Base-by-base conservation (phyloP, 129 eudicot genomes). In the Ambrosia artemisiifolia region DNA sequence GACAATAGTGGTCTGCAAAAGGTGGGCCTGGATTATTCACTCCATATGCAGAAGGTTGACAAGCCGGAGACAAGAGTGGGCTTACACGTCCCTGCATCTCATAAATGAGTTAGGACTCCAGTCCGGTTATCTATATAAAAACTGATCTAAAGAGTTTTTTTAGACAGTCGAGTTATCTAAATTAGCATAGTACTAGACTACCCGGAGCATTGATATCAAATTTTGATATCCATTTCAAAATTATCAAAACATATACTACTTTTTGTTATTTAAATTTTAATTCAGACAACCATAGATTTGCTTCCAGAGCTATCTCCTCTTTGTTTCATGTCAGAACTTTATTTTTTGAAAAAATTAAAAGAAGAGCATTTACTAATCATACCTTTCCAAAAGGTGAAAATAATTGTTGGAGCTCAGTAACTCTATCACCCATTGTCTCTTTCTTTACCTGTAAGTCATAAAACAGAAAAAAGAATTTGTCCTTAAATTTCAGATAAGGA, bases 61-160 rank as follows among this genome's bases (percentile, higher is more conserved):
- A 87, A 85, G 95, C 88, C 63, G 98, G 95, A 63, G 98, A 87
- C 73, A 85, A 70, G 62, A 71, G 88, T 53, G 96, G 95, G 79
- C 91, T 93, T 74, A 84, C 88, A 78, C 90, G 85, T 84, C 86
- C 95, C 98, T 93, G 80, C 79, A 80, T 75, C 81, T 84, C 48
- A 68, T 47, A 71, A 78, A 80, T 24, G 28, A 24, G 28, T 24
- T 24, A 24, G 28, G 28, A 24, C 28, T 24, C 28, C 28, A 24
- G 28, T 24, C 28, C 28, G 1, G 28, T 24, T 24, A 24, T 24
- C 28, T 24, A 24, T 24, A 24, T 24, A 7, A 61, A 14, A 61
- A 32, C 20, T 32, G 44, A 61, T 32, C 66, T 32, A 5, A 13
- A 61, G 14, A 10, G 2, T 32, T 9, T 54, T 24, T 24, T 24